Evolutionary conservation across 176 grass and related monocot genomes (phyloP).

Genomic region (Aegilops bicornis): DNA sequence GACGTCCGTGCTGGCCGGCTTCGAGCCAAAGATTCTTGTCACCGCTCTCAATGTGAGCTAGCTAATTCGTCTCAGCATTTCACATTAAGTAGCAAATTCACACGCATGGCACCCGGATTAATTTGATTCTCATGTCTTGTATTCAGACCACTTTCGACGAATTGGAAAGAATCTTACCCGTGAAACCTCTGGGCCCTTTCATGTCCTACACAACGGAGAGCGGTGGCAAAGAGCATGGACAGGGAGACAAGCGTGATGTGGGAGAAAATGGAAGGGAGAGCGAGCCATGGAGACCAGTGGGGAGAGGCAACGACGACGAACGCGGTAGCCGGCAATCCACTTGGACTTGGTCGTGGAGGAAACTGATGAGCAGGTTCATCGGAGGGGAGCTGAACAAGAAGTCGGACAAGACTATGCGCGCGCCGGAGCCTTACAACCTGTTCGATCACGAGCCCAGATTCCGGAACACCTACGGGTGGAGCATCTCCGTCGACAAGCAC

Average conservation of each 20-base stretch:
- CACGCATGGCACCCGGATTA: background rate
- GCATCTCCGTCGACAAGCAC: conserved; percentile 62
- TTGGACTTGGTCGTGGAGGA: conserved; percentile 61
- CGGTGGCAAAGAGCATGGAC: background rate
- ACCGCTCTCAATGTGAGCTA: conserved; percentile 81
- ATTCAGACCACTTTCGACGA: conserved; percentile 53
- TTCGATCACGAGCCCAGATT: conserved; percentile 64
- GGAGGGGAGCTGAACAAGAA: conserved; percentile 27
- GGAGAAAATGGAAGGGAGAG: background rate
- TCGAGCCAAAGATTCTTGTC: conserved; percentile 50
- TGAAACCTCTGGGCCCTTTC: conserved; percentile 43
- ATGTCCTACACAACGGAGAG: conserved; percentile 39
- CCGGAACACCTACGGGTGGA: conserved; percentile 77
- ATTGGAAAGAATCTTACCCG: conserved; percentile 28
- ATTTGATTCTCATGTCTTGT: background rate
- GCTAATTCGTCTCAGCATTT: conserved; percentile 1
- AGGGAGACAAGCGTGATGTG: background rate
- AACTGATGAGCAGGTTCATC: conserved; percentile 40
- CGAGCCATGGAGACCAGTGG: background rate
- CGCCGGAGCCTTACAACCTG: conserved; percentile 70
- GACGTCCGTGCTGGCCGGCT: conserved; percentile 55
- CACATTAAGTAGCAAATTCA: background rate
- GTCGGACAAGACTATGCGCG: conserved; percentile 18
- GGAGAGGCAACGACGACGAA: conserved; percentile 22
- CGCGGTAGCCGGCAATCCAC: background rate